Base-by-base conservation (phyloP, 2,329 filamentous ascomycete species). In the Calonectria pteridis region DNA sequence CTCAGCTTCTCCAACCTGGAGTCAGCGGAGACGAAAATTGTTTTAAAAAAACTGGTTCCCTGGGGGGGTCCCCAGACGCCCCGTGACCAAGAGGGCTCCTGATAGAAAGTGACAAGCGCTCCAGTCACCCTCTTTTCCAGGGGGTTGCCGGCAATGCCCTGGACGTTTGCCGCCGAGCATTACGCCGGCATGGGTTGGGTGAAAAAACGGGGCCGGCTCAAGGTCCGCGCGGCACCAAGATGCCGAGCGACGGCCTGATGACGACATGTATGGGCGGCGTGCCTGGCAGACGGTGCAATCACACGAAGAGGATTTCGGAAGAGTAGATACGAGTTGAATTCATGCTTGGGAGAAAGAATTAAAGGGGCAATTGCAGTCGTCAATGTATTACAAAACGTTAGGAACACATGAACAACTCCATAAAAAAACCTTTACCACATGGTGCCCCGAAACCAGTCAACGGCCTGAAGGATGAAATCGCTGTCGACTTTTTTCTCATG, bases 1-100 rank as follows among this genome's bases (percentile, higher is more conserved):
- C 53, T 35, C 55, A 69, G 67, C 40, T 64, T 46, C 67, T 69
- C 67, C 51, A 69, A 37, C 53, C 67, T 69, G 67, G 67, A 62
- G 67, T 43, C 37, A 40, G 66, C 66, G 66, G 51, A 68, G 51
- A 59, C 35, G 26, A 29, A 53, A 49, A 59, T 46, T 62, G 55
- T 40, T 62, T 62, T 40, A 62, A 64, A 49, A 63, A 63, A 64
- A 64, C 37, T 49, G 59, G 59, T 18, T 64, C 53, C 40, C 2
- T 29, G 50, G 26, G 51, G 10, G 31, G 29, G 55, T 20, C 55
- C 43, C 14, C 23, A 40, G n/a, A 62, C 62, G 46, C 50, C 63
- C 33, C 69, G 51, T 71, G 69, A 46, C 51, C 51, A 31, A 53
- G 16, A 16, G 40, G 62, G 50, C 51, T 59, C 51, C 35, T 67